Evolutionary conservation across 2,329 filamentous ascomycete genomes (phyloP).

Genomic region (Dissoconium aciculare): DNA sequence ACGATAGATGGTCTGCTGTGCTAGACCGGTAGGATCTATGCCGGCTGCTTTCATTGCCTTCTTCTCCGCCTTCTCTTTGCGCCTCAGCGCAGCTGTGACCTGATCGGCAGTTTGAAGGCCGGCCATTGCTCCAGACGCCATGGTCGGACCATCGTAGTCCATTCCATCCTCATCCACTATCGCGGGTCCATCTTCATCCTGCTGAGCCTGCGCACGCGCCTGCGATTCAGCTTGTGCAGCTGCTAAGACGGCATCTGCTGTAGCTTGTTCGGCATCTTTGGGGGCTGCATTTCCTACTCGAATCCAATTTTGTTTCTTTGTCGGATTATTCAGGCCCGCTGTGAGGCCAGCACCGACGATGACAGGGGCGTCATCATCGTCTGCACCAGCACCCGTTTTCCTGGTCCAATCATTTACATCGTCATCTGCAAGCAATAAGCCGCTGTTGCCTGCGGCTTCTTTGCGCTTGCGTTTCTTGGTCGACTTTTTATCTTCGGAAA

Average conservation of each 20-base stretch:
- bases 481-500: conserved; percentile 49
- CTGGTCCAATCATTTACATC: conserved; percentile 39
- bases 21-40: conserved; percentile 29
- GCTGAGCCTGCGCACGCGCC: conserved; percentile 15
- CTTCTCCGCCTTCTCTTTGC: conserved; percentile 50
- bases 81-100: conserved; percentile 43
- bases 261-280: conserved; percentile 42
- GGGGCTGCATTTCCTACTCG: conserved; percentile 43
- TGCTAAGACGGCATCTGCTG: conserved; percentile 37
- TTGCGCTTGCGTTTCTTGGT: conserved; percentile 39
- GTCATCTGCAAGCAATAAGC: conserved; percentile 38
- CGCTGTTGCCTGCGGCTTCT: conserved; percentile 24
- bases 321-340: conserved; percentile 32
- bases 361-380: conserved; percentile 40
- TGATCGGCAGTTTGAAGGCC: conserved; percentile 74
- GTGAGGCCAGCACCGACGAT: conserved; percentile 38
- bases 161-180: conserved; percentile 36
- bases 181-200: conserved; percentile 34
- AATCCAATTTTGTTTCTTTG: conserved; percentile 76
- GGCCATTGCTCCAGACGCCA: conserved; percentile 77
- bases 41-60: conserved; percentile 33
- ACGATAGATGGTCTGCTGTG: conserved; percentile 79
- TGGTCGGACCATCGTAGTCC: conserved; percentile 40
- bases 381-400: conserved; percentile 28
- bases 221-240: conserved; percentile 21